A percentile compares a stretch with the other conserved stretches of the same genome.
Evolutionary conservation across 805 yeast genomes (phyloP).

Genomic region (Candida piceae): DNA sequence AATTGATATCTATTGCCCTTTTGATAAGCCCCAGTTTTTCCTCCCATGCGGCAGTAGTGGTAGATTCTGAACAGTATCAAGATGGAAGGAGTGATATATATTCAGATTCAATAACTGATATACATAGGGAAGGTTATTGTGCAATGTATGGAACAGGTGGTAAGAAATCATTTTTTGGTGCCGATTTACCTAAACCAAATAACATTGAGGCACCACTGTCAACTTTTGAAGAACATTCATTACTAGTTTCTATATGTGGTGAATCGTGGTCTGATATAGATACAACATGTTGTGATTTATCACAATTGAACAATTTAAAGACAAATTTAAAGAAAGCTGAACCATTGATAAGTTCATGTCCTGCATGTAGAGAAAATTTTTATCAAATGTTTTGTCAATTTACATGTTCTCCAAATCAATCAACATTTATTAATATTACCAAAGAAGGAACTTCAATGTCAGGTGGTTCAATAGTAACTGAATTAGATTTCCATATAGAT

Average conservation of each 20-base stretch:
- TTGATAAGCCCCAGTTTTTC: constrained; percentile 1
- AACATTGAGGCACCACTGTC: constrained; percentile 46
- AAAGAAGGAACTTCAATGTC: constrained; percentile 42
- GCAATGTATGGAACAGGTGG: constrained; percentile 67
- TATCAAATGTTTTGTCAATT: constrained; percentile 79
- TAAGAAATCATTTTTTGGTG: constrained; percentile 71
- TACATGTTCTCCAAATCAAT: constrained; percentile 85
- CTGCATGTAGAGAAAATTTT: constrained; percentile 88
- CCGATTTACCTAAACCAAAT: constrained; percentile 72
- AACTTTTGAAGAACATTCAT: constrained; percentile 35
- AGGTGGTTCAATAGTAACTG: constrained; percentile 60
- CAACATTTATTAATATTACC: constrained; percentile 66
- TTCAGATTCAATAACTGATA: constrained; percentile 2
- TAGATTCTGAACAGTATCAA: background rate
- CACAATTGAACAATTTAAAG: constrained; percentile 54
- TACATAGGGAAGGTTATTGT: constrained; percentile 42
- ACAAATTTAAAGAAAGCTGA: constrained; percentile 69
- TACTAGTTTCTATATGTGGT: constrained; percentile 67
- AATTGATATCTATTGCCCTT: background rate
- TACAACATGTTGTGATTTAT: constrained; percentile 64
- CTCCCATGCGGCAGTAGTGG: background rate
- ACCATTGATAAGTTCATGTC: constrained; percentile 80
- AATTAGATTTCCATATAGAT: constrained; percentile 59
- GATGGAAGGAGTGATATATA: too few species aligned
- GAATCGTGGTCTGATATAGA: constrained; percentile 47